Evolutionary conservation across 1,284 basidiomycete genomes (phyloP).

Genomic region (Cutaneotrichosporon cyanovorans): DNA sequence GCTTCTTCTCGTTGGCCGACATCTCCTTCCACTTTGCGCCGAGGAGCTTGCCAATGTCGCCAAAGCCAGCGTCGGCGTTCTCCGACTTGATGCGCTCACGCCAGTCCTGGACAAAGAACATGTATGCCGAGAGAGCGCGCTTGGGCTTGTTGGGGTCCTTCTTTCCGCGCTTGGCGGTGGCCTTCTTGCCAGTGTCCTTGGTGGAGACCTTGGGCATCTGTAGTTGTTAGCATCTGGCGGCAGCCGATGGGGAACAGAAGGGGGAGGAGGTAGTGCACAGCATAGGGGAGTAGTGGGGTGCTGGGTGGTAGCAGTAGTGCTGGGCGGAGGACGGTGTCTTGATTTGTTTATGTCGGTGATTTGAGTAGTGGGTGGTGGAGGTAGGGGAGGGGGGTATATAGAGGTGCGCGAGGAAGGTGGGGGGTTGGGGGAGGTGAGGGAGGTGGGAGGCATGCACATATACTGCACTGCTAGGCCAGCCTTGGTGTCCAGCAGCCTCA

Average conservation of each 20-base stretch:
- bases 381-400: background rate
- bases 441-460: background rate
- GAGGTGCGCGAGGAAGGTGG: too few relatives aligned
- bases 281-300: background rate
- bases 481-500: too few relatives aligned
- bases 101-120: conserved; percentile 98
- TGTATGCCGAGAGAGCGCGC: conserved; percentile 81
- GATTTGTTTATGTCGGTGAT: background rate
- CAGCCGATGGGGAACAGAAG: background rate
- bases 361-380: background rate
- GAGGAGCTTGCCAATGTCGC: conserved; percentile 81
- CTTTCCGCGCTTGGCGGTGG: conserved; percentile 47
- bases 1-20: conserved; percentile 78
- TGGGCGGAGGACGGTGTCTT: background rate
- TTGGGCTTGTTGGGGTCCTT: conserved; percentile 45
- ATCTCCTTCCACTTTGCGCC: conserved; percentile 88
- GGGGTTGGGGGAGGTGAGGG: background rate
- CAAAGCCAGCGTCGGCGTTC: conserved; percentile 90
- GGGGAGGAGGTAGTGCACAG: conserved; percentile 1
- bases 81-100: conserved; percentile 88
- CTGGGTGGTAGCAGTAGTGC: background rate
- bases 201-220: conserved; percentile 56
- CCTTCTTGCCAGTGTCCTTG: conserved; percentile 62
- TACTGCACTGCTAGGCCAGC: too few relatives aligned
- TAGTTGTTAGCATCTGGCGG: background rate